Evolutionary conservation across 2,329 filamentous ascomycete genomes (phyloP), one percentile per base, ranked within the genome.

Genomic region (Claviceps maximensis): DNA sequence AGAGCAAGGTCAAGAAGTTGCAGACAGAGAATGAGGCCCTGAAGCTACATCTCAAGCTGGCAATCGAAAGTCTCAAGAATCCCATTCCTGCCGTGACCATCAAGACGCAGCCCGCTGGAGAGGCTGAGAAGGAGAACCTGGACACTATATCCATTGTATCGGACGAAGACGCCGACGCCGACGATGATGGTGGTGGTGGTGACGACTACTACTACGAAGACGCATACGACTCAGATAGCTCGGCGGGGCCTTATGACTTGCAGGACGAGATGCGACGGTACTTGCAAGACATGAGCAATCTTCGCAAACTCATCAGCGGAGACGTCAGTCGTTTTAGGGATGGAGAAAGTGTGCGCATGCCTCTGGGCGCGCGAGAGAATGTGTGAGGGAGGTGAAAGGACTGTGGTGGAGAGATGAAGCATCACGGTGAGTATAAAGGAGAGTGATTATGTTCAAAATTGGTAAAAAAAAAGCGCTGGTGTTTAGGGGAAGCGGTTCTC

Each of bases 11-110:
- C 65, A 84, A 89, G 59, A 88, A 86, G 58, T 72, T 98, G 52
- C 86, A 87, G 67, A 90, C 87, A 1, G 82, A 98, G 72, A 96
- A 95, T 57, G 91, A 96, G 63, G 87, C 90, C 0, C 71, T 97
- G 61, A 79, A 89, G 57, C 76, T 93, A 55, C 93, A 98, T 69
- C 74, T 98, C 50, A 89, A 87, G 61, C 79, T 98, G 50, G 91
- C 89, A 1, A 76, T 97, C 23, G 82, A 84, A 51, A 90, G 88
- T 63, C 70, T 96, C 60, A 91, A 88, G 73, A 96, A 97, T 64
- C 93, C 93, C 0, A 96, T 98, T 58, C 84, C 89, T 1, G 64
- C 74, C 3, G 74, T 82, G 3, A 65, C 66, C 36, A 71, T 75
- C 52, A 63, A 62, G 52, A 29, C 62, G 17, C 62, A 50, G 33